Evolutionary conservation across 2,329 filamentous ascomycete genomes (phyloP).

Genomic region (Akanthomyces muscarius): DNA sequence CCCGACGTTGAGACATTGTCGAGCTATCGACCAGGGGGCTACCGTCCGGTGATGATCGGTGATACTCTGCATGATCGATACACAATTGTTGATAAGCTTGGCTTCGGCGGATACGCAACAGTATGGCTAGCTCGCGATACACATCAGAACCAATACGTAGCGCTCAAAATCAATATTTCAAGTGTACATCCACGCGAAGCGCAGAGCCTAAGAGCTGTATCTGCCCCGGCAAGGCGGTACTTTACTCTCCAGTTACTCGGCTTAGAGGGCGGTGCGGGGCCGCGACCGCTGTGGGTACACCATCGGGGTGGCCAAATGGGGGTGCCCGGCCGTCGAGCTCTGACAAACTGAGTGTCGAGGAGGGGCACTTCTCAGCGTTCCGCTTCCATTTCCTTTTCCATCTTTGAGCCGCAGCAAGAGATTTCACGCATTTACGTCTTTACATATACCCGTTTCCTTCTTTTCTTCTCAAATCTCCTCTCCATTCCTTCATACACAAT

Average conservation of each 20-base stretch:
- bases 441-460: neutral
- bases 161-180: slow-evolving; percentile 32
- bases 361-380: neutral
- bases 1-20: slow-evolving; percentile 25
- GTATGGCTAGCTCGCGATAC: slow-evolving; percentile 33
- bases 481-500: neutral
- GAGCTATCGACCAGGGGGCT: slow-evolving; percentile 33
- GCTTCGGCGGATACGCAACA: slow-evolving; percentile 30
- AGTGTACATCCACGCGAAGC: slow-evolving; percentile 23
- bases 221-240: neutral
- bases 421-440: neutral
- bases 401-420: neutral
- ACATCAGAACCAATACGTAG: slow-evolving; percentile 26
- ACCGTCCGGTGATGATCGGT: slow-evolving; percentile 36
- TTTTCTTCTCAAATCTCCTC: neutral
- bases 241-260: neutral
- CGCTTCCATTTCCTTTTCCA: neutral
- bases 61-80: slow-evolving; percentile 31
- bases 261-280: slow-evolving; percentile 6
- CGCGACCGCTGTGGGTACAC: neutral
- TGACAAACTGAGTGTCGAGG: neutral
- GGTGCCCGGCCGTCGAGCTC: neutral
- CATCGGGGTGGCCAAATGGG: slow-evolving; percentile 3
- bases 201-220: slow-evolving; percentile 22
- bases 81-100: slow-evolving; percentile 28